A percentile compares a stretch with the other conserved stretches of the same genome.
phyloP scores from a whole-genome alignment of 768 basidiomycete genomes.

The Lentinus brumalis region DNA sequence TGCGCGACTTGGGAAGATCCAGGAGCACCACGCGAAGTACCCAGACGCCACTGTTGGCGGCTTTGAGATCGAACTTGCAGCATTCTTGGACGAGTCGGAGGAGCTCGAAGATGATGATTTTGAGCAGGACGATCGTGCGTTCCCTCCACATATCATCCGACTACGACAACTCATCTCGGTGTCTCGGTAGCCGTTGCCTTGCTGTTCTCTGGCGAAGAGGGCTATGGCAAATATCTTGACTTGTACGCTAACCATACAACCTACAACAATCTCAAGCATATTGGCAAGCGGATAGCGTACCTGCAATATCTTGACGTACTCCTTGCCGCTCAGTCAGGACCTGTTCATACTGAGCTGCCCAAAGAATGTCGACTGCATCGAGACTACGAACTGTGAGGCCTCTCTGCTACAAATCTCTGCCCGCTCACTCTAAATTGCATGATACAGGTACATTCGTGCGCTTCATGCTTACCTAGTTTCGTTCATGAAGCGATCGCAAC shows the following conservation, averaged over 20 bases:
- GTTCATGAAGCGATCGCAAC: conserved; percentile 83
- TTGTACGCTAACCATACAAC: conserved; percentile 85
- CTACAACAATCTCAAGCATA: conserved; percentile 87
- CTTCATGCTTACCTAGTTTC: conserved; percentile 85
- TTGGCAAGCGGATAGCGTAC: conserved; percentile 84
- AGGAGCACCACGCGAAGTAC: conserved; percentile 96
- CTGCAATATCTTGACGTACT: conserved; percentile 91
- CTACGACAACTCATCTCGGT: neutral
- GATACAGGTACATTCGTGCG: conserved; percentile 74
- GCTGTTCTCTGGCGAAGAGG: conserved; percentile 95
- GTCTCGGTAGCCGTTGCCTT: conserved; percentile 63
- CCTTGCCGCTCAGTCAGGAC: conserved; percentile 59
- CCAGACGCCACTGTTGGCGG: conserved; percentile 83
- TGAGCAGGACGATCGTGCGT: conserved; percentile 87
- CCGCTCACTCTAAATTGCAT: neutral
- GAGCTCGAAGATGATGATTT: conserved; percentile 74
- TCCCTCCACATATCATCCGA: neutral
- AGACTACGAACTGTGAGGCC: conserved; percentile 74
- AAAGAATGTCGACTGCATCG: conserved; percentile 68
- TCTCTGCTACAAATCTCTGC: conserved; percentile 6
- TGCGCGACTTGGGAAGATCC: conserved; percentile 91
- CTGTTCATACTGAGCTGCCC: conserved; percentile 68
- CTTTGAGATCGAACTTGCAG: conserved; percentile 82
- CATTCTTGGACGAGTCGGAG: conserved; percentile 72
- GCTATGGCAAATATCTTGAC: conserved; percentile 93